These are phyloP conservation scores for Dendryphion nanum DNA, from an alignment of 2,329 filamentous ascomycete species.

Conservation along the genomic window DNA sequence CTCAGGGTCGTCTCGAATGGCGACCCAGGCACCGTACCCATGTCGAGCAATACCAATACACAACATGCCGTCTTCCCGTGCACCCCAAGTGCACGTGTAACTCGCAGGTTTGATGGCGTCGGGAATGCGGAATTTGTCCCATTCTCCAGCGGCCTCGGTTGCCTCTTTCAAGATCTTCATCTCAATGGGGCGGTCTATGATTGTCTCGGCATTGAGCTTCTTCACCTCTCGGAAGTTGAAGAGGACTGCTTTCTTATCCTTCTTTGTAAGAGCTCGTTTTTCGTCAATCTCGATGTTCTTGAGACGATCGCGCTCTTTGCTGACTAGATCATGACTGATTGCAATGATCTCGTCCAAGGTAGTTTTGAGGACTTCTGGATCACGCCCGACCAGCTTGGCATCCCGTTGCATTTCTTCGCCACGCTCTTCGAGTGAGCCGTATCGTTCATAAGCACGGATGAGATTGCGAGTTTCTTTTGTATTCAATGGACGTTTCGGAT, in stretches of 20 bases:
- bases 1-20: conserved; percentile 88
- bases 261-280: conserved; percentile 85
- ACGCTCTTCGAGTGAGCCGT: conserved; percentile 85
- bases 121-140: conserved; percentile 77
- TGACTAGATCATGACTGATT: conserved; percentile 66
- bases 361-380: conserved; percentile 73
- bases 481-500: conserved; percentile 84
- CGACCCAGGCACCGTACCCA: conserved; percentile 92
- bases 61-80: conserved; percentile 94
- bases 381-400: conserved; percentile 78
- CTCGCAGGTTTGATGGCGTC: conserved; percentile 90
- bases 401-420: conserved; percentile 84
- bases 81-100: conserved; percentile 89
- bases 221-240: conserved; percentile 94
- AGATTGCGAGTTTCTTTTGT: conserved; percentile 94
- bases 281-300: conserved; percentile 65
- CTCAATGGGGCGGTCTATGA: conserved; percentile 86
- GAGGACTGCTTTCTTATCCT: conserved; percentile 94
- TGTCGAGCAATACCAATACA: conserved; percentile 90
- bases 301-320: conserved; percentile 67
- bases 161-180: conserved; percentile 80
- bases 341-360: conserved; percentile 78
- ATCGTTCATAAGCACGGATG: conserved; percentile 86
- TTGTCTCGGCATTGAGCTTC: conserved; percentile 92
- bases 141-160: conserved; percentile 64